Base-by-base conservation (phyloP, 2,329 filamentous ascomycete genomes). In the Penicillium brasilianum region DNA sequence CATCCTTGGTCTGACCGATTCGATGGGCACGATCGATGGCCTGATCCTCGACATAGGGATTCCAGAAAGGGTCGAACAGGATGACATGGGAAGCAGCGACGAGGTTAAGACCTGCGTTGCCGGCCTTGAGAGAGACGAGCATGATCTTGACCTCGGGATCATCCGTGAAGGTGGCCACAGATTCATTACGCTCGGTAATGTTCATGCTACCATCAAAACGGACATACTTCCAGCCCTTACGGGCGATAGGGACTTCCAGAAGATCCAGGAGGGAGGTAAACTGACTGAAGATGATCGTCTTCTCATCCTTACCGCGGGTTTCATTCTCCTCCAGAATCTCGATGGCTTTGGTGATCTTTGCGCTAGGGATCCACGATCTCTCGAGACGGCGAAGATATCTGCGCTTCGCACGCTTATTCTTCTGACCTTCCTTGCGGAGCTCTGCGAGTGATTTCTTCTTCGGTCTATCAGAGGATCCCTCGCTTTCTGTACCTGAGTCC, bases 51-150 rank as follows among this genome's bases (percentile, higher is more conserved):
- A 96, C 90, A 72, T 90, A 96, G 0, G 93, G 93, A 65, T 97
- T 97, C 92, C 92, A 97, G 79, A 96, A 96, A 0, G 93, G 93
- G 73, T 97, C 93, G 72, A 96, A 87, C 65, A 97, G 90, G 75
- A 97, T 92, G 67, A 97, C 91, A 65, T 92, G 89, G 1, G 88
- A 92, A 0, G 93, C 93, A 18, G 88, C 87, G 41, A 90, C 91
- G 22, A 97, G 83, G 71, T 97, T 97, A 49, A 97, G 84, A 1
- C 93, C 93, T 0, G 93, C 88, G 69, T 94, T 94, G 36, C 91
- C 91, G 1, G 91, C 91, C 69, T 91, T 92, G 52, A 94, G 81
- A 1, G 90, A 93, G 2, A 93, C 86, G 3, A 95, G 82, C 84
- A 95, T 90, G 72, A 94, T 83, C 63, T 84, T 87, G 71, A 85